phyloP scores from a whole-genome alignment of 2,329 filamentous ascomycete species.

The Bipolaris victoriae region DNA sequence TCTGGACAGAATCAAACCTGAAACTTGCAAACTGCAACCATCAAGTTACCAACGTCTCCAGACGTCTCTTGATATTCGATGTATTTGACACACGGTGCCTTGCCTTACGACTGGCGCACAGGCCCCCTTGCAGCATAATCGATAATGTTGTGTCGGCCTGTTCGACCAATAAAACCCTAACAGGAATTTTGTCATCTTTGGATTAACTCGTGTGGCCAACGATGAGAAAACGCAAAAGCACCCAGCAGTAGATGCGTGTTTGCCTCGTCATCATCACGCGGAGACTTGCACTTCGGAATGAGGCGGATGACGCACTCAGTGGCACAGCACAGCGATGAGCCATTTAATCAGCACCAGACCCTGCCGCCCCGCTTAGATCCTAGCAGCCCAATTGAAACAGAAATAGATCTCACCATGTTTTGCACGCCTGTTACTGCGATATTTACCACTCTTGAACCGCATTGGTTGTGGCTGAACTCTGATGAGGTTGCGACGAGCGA shows the following conservation, averaged over 20 bases:
- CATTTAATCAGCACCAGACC: not conserved
- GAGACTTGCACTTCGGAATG: not conserved
- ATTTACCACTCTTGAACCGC: not conserved
- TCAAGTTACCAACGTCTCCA: not conserved
- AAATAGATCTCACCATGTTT: not conserved
- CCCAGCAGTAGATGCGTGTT: not conserved
- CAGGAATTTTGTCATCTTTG: not conserved
- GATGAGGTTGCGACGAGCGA: not conserved
- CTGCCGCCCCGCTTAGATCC: not conserved
- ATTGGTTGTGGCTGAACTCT: not conserved
- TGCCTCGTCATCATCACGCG: not conserved
- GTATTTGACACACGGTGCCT: not conserved
- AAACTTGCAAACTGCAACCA: not conserved
- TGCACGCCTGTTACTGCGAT: not conserved
- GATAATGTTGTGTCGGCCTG: not conserved
- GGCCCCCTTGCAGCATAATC: not conserved
- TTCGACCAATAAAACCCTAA: not conserved
- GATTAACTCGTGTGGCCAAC: not conserved
- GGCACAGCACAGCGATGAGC: not conserved
- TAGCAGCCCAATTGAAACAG: not conserved
- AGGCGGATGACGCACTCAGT: not conserved
- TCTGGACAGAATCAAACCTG: slow-evolving; percentile 17
- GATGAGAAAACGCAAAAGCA: not conserved
- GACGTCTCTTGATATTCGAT: not conserved
- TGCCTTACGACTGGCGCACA: no score